phyloP scores from a whole-genome alignment of 306 rosid species.

The Sophora flavescens region DNA sequence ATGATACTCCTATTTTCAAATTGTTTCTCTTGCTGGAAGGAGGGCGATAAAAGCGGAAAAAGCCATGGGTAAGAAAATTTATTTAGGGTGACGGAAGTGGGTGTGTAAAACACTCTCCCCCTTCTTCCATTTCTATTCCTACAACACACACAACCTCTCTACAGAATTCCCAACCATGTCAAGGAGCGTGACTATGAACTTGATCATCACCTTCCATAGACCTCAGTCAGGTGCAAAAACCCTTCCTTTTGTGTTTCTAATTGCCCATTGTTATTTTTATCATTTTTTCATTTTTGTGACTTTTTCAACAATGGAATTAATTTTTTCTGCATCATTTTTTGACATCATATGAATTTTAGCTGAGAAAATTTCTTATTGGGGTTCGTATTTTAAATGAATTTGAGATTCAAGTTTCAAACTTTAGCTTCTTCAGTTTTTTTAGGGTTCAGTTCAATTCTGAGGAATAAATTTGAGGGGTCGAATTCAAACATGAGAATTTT shows the following conservation, averaged over 20 bases:
- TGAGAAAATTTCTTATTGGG: conserved; percentile 8
- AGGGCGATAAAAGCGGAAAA: no score
- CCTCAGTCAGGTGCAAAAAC: conserved; percentile 28
- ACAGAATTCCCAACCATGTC: no score
- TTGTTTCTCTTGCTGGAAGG: no score
- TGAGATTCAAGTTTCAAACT: conserved; percentile 11
- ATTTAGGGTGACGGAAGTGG: no score
- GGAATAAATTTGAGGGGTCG: background rate
- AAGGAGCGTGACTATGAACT: no score
- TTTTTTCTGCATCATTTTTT: conserved; percentile 28
- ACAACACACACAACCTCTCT: no score
- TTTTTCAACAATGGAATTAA: conserved; percentile 35
- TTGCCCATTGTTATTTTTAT: conserved; percentile 12
- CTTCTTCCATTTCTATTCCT: no score
- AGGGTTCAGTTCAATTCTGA: background rate
- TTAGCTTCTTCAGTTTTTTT: conserved; percentile 13
- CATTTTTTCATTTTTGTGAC: background rate
- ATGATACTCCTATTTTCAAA: no score
- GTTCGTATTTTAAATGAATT: conserved; percentile 15
- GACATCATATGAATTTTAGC: conserved; percentile 10
- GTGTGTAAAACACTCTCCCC: no score
- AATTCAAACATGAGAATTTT: background rate
- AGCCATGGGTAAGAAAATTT: no score
- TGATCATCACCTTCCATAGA: conserved; percentile 30
- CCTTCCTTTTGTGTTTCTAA: background rate